Conservation (phyloP, 139 green algal species). For the Trebouxia sp. region DNA sequence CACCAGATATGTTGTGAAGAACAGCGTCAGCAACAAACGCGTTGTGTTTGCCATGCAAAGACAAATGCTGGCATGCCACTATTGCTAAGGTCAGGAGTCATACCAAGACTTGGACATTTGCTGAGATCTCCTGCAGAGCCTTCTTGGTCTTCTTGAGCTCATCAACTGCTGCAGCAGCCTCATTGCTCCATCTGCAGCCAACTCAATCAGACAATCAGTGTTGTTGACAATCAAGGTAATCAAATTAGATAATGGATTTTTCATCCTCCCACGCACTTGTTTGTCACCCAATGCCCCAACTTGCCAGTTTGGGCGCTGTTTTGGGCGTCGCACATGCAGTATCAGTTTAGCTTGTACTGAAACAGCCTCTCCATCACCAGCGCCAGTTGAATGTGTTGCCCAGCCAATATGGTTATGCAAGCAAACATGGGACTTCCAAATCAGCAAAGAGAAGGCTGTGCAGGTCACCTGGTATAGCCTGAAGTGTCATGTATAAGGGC, state of each 20-base stretch:
- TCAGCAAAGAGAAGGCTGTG: background rate
- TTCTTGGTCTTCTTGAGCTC: slow-evolving; percentile 15
- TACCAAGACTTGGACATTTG: slow-evolving; percentile 19
- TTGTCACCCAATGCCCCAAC: too few species aligned
- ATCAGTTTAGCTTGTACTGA: background rate
- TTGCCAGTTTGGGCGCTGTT: background rate
- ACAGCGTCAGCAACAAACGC: too few species aligned
- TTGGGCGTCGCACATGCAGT: background rate
- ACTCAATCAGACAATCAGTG: too few species aligned
- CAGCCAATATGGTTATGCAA: background rate
- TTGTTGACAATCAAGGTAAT: too few species aligned
- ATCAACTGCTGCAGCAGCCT: slow-evolving; percentile 14
- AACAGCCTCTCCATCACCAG: background rate
- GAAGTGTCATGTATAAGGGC: slow-evolving; percentile 28
- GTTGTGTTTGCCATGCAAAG: too few species aligned
- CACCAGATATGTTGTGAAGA: too few species aligned
- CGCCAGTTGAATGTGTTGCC: background rate
- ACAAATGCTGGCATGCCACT: too few species aligned
- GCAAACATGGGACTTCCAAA: too few species aligned
- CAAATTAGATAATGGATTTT: too few species aligned
- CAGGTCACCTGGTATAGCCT: slow-evolving; percentile 21
- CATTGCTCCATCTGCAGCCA: slow-evolving; percentile 1
- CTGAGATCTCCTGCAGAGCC: background rate
- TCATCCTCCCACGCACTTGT: too few species aligned
- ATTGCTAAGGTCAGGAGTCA: too few species aligned